Evolutionary conservation across 306 rosid genomes (phyloP).

Genomic region (Boehmeria nivea): DNA sequence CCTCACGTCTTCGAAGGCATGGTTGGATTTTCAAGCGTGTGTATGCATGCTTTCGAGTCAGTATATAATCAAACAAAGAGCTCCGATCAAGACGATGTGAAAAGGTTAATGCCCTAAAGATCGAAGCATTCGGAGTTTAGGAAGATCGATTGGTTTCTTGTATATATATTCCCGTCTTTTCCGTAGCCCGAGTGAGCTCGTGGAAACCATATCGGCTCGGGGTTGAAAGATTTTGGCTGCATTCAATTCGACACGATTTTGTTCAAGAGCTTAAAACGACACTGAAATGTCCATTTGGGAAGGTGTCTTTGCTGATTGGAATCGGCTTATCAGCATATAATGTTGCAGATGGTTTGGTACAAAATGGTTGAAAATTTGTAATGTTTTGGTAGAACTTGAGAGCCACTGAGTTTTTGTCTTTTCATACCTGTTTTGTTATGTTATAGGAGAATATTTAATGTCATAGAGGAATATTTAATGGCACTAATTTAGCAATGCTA

Average conservation of each 20-base stretch:
- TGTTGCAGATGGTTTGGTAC: constrained; percentile 1
- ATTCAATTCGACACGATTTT: neutral
- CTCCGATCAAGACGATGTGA: constrained; percentile 47
- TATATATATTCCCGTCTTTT: constrained; percentile 14
- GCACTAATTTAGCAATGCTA: too few relatives aligned
- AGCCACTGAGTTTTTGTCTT: constrained; percentile 6
- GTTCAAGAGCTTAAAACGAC: neutral
- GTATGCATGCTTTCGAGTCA: constrained; percentile 71
- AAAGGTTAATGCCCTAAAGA: constrained; percentile 42
- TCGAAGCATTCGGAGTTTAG: neutral
- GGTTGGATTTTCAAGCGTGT: constrained; percentile 92
- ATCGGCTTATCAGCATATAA: neutral
- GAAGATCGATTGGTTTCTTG: constrained; percentile 1
- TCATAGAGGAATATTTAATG: constrained; percentile 2
- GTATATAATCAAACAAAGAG: constrained; percentile 72
- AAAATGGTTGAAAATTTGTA: neutral
- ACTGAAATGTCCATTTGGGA: neutral
- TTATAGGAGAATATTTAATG: neutral
- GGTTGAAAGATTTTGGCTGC: neutral
- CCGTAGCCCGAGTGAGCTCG: neutral
- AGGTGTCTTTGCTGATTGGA: too few relatives aligned
- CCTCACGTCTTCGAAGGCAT: constrained; percentile 92
- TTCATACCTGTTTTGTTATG: too few relatives aligned
- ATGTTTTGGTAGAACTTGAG: constrained; percentile 7
- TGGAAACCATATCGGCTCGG: neutral